Base-by-base conservation (phyloP, 2,329 filamentous ascomycete genomes). In the Chrysoporthe cubensis region DNA sequence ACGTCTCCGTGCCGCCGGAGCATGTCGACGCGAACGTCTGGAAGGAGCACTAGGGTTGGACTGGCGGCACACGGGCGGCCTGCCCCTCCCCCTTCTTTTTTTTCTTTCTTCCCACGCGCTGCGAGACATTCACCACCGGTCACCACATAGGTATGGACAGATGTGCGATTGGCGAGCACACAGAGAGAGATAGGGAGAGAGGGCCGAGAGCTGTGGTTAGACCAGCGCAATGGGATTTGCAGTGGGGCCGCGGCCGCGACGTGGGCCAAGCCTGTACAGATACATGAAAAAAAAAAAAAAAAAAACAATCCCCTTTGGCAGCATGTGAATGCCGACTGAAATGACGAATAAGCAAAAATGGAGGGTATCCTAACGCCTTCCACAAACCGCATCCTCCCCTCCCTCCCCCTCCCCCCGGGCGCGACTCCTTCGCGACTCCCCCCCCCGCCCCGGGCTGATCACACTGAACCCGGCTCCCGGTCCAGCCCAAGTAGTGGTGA, bases 1-100 rank as follows among this genome's bases (percentile, higher is more conserved):
- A 87, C 63, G 82, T 84, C 18, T 78, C 82, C 69, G 83, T 87
- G n/a, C 79, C 81, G 73, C 74, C 81, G 72, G 75, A 84, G 57
- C 72, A 80, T 13, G 75, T 83, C 50, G 72, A 84, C 68, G 71
- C 82, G 62, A 79, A 84, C 77, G 74, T 86, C 71, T 81, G 84
- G 86, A 79, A 82, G 73, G 73, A 84, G 78, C 44, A 72, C 71
- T 74, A 60, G 73, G 3, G 7, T 2, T 14, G 7, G 21, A 34
- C 32, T 16, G 26, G 50, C 13, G 13, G 26, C 13, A 32, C 26
- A 54, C 3, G 21, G 32, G 16, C 16, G 26, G 50, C 16, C 50
- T 54, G 4, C 21, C 26, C 16, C 32, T 13, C 21, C 21, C 50
- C 3, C 26, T 26, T 26, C 26, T 26, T 26, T 26, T 26, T 26